These are phyloP conservation scores for Marchantia paleacea DNA, from an alignment of 225 moss, liverwort and hornwort species.

Conservation along the genomic window DNA sequence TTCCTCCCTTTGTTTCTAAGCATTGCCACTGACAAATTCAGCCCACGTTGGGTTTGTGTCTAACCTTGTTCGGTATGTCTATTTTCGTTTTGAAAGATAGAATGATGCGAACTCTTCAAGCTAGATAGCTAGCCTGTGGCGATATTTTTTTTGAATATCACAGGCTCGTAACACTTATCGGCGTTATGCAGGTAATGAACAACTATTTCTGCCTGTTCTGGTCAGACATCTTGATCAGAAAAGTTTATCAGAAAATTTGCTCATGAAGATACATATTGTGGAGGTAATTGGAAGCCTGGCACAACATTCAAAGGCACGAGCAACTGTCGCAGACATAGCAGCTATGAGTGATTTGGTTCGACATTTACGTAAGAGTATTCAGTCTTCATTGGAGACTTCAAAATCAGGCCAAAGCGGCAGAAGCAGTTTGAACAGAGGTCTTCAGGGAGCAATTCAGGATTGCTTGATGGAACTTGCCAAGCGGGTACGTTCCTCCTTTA, in stretches of 20 bases:
- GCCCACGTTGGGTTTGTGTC: too few species aligned
- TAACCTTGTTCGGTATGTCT: too few species aligned
- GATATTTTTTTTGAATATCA: neutral
- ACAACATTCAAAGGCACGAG: constrained; percentile 71
- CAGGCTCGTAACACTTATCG: neutral
- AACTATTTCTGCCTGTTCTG: constrained; percentile 63
- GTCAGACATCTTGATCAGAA: constrained; percentile 88
- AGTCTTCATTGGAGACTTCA: constrained; percentile 49
- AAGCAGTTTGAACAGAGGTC: constrained; percentile 45
- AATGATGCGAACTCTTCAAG: neutral
- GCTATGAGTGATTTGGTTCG: constrained; percentile 82
- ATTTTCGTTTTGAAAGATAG: neutral
- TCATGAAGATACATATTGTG: constrained; percentile 63
- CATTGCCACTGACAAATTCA: too few species aligned
- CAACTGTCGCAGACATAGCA: constrained; percentile 70
- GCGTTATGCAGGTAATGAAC: constrained; percentile 65
- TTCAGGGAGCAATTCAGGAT: constrained; percentile 72
- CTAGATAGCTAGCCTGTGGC: neutral
- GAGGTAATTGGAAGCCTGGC: constrained; percentile 65
- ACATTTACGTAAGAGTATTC: constrained; percentile 76
- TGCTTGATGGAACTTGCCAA: constrained; percentile 82
- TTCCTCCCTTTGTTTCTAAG: too few species aligned
- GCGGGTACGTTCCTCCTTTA: constrained; percentile 42
- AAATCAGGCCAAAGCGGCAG: constrained; percentile 29
- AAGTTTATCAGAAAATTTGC: constrained; percentile 44